phyloP scores from a whole-genome alignment of 257 asterid species.

The Oldenlandia corymbosa region DNA sequence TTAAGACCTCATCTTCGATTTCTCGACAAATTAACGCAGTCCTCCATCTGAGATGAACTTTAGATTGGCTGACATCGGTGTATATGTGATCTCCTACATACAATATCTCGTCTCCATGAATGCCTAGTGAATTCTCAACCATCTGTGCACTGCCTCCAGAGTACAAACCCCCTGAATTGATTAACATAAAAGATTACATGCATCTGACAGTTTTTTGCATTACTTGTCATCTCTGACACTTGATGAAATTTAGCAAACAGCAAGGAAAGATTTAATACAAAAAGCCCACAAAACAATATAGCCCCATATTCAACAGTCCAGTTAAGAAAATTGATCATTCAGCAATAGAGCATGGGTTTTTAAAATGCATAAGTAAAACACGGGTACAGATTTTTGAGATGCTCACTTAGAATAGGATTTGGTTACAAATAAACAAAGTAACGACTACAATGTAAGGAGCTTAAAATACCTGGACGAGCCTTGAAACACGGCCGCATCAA shows the following conservation, averaged over 20 bases:
- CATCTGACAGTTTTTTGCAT: too few species aligned
- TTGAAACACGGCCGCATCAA: constrained; percentile 89
- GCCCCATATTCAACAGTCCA: background rate
- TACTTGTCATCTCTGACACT: too few species aligned
- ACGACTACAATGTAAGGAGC: constrained; percentile 14
- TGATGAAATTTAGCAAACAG: too few species aligned
- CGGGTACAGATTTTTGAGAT: background rate
- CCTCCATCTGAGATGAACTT: constrained; percentile 90
- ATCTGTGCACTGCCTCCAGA: constrained; percentile 96
- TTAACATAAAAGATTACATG: background rate
- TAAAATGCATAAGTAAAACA: background rate
- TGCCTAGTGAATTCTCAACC: constrained; percentile 74
- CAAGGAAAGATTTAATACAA: background rate
- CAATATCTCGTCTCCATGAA: constrained; percentile 86
- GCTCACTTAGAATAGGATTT: constrained; percentile 1
- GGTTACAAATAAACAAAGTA: background rate
- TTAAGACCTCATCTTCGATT: constrained; percentile 75
- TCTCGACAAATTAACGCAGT: constrained; percentile 91
- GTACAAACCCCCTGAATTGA: constrained; percentile 58
- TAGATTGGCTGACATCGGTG: constrained; percentile 89
- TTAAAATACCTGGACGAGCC: constrained; percentile 59
- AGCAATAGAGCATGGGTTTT: background rate
- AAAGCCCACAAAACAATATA: background rate
- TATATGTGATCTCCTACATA: constrained; percentile 93
- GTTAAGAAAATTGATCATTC: background rate